These are phyloP conservation scores for Triticum turgidum DNA, from an alignment of 176 grass and related monocot species.

Conservation along the genomic window DNA sequence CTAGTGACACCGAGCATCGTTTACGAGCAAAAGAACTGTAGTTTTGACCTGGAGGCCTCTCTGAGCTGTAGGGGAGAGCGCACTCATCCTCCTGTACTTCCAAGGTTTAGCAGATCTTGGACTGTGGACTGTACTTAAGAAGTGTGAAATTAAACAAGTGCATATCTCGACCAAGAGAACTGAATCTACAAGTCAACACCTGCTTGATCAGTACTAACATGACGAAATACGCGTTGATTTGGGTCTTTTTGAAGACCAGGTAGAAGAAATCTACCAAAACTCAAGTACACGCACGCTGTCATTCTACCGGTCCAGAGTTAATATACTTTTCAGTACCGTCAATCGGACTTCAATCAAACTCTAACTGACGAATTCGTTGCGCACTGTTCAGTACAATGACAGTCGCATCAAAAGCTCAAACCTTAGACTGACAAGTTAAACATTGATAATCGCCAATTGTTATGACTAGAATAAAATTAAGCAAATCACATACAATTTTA, in stretches of 20 bases:
- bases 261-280: slow-evolving; percentile 29
- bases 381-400: slow-evolving; percentile 10
- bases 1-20: not conserved
- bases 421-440: not conserved
- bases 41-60: slow-evolving; percentile 19
- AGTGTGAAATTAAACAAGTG: slow-evolving; percentile 4
- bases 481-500: not conserved
- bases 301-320: not conserved
- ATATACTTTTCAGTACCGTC: slow-evolving; percentile 23
- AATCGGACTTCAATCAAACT: slow-evolving; percentile 20
- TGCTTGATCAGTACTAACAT: not conserved
- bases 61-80: slow-evolving; percentile 24
- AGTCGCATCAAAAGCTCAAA: slow-evolving; percentile 27
- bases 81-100: slow-evolving; percentile 2
- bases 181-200: slow-evolving; percentile 29
- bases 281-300: slow-evolving; percentile 17
- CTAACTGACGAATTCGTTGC: not conserved
- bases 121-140: not conserved
- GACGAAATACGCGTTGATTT: not conserved
- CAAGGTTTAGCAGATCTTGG: slow-evolving; percentile 22
- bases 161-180: slow-evolving; percentile 18
- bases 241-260: not conserved
- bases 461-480: not conserved
- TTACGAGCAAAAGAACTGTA: slow-evolving; percentile 4
- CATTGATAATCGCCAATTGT: not conserved